Evolutionary conservation across 768 basidiomycete genomes (phyloP).

Genomic region (Rhizopogon vulgaris): DNA sequence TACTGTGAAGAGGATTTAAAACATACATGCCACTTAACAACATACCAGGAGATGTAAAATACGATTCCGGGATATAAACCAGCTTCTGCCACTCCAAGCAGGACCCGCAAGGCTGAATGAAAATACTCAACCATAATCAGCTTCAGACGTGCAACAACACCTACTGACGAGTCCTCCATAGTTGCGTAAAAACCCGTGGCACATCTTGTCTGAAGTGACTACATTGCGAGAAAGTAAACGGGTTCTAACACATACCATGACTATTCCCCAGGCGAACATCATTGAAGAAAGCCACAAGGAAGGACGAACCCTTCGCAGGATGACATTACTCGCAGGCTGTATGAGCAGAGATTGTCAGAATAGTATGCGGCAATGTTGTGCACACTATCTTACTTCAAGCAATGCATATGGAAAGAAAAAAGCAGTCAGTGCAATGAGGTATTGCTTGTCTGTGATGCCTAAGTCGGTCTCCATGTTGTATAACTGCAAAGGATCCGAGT

Average conservation of each 20-base stretch:
- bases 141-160: constrained; percentile 10
- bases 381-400: constrained; percentile 47
- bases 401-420: constrained; percentile 75
- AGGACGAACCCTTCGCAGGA: constrained; percentile 53
- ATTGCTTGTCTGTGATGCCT: constrained; percentile 56
- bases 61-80: constrained; percentile 51
- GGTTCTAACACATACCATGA: constrained; percentile 29
- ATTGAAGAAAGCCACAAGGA: constrained; percentile 55
- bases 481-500: constrained; percentile 31
- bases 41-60: constrained; percentile 56
- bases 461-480: constrained; percentile 54
- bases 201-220: constrained; percentile 32
- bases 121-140: not conserved
- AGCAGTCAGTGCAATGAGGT: constrained; percentile 60
- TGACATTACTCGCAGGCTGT: constrained; percentile 59
- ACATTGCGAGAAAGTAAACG: not conserved
- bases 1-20: not conserved
- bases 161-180: constrained; percentile 58
- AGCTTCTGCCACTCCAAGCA: constrained; percentile 28
- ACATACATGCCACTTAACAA: not conserved
- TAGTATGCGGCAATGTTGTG: not conserved
- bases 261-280: constrained; percentile 35
- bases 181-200: constrained; percentile 56
- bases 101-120: constrained; percentile 40
- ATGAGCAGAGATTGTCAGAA: not conserved